A percentile compares a stretch with the other conserved stretches of the same genome.
These are phyloP conservation scores for Phytophthora agathidicida DNA, from an alignment of 352 stramenopile genomes.

Conservation along the genomic window DNA sequence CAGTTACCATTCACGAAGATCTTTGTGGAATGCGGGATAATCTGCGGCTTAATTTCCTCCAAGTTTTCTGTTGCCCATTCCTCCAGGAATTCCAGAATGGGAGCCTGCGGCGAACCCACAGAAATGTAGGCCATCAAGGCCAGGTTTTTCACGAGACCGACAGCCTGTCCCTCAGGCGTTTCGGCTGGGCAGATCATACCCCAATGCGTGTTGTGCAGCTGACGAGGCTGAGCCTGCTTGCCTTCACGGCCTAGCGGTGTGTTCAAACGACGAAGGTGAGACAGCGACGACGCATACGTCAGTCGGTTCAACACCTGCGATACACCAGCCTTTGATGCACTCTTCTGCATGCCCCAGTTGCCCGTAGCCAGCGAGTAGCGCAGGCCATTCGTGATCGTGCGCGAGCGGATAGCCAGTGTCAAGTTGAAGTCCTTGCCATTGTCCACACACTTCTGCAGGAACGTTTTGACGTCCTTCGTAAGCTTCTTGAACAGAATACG, in stretches of 20 bases:
- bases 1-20: conserved; percentile 99
- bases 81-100: conserved; percentile 98
- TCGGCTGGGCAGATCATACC: conserved; percentile 99
- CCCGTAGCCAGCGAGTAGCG: conserved; percentile 99
- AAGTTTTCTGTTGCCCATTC: conserved; percentile 99
- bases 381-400: conserved; percentile 98
- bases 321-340: conserved; percentile 96
- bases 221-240: conserved; percentile 99
- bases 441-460: conserved; percentile 92
- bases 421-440: conserved; percentile 97
- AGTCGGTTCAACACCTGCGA: conserved; percentile 99
- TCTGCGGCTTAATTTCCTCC: conserved; percentile 97
- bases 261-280: conserved; percentile 98
- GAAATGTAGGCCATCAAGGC: conserved; percentile 99
- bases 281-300: conserved; percentile 99
- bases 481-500: conserved; percentile 98
- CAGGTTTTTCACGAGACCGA: conserved; percentile 98
- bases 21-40: conserved; percentile 98
- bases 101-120: conserved; percentile 91
- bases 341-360: conserved; percentile 98
- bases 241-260: conserved; percentile 98
- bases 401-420: conserved; percentile 96
- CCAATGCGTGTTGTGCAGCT: conserved; percentile 99
- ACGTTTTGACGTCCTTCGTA: conserved; percentile 97
- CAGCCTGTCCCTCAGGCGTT: conserved; percentile 95